Conservation (phyloP, 768 basidiomycete genomes). For the Plicaturopsis crispa region DNA sequence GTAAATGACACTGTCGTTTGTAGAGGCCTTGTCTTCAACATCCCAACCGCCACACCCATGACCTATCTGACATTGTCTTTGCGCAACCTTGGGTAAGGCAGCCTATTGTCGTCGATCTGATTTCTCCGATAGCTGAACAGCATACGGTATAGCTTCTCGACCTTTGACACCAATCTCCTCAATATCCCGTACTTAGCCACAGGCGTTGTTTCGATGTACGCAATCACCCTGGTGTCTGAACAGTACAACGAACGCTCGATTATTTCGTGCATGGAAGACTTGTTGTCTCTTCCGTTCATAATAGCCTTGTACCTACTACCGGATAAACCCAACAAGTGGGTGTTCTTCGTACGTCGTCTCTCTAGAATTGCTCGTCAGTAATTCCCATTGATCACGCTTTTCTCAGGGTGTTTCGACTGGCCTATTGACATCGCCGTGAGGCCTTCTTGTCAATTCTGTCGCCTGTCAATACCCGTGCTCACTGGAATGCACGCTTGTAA, state of each 20-base stretch:
- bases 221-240: slow-evolving; percentile 43
- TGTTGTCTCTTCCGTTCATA: slow-evolving; percentile 58
- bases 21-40: slow-evolving; percentile 46
- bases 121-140: slow-evolving; percentile 18
- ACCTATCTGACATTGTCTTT: slow-evolving; percentile 56
- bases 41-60: slow-evolving; percentile 37
- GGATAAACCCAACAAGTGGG: slow-evolving; percentile 41
- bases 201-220: slow-evolving; percentile 45
- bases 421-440: slow-evolving; percentile 37
- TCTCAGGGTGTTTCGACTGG: slow-evolving; percentile 33
- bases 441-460: slow-evolving; percentile 6
- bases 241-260: slow-evolving; percentile 44
- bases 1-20: neutral
- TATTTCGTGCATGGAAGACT: slow-evolving; percentile 43
- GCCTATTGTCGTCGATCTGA: neutral
- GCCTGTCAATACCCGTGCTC: slow-evolving; percentile 12
- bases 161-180: slow-evolving; percentile 53
- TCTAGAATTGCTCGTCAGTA: neutral
- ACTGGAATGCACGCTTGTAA: slow-evolving; percentile 7
- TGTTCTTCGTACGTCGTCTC: slow-evolving; percentile 35
- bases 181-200: slow-evolving; percentile 47
- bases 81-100: slow-evolving; percentile 42
- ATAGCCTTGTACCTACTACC: slow-evolving; percentile 46
- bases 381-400: neutral
- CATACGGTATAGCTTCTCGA: slow-evolving; percentile 45